phyloP scores from a whole-genome alignment of 768 basidiomycete species.

The Austroboletus eburneus region DNA sequence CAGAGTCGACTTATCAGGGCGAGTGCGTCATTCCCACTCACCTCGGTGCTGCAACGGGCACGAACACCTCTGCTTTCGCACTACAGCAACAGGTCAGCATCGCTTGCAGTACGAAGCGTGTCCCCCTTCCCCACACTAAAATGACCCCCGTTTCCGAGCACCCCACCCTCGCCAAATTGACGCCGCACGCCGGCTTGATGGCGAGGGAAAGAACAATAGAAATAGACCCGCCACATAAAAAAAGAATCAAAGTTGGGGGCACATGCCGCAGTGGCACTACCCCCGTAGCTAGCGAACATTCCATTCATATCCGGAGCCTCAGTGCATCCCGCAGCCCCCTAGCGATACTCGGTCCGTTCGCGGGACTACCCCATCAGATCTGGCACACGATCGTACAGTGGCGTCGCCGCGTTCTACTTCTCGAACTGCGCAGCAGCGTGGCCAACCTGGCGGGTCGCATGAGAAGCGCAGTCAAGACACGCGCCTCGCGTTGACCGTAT shows the following conservation, averaged over 20 bases:
- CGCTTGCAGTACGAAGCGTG: conserved; percentile 8
- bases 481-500: too few species aligned
- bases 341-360: conserved; percentile 1
- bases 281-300: conserved; percentile 10
- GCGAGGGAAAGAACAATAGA: neutral
- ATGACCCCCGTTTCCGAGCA: conserved; percentile 13
- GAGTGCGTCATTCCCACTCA: conserved; percentile 36
- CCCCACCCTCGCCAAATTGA: conserved; percentile 1
- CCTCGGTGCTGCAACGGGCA: conserved; percentile 85
- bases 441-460: too few species aligned
- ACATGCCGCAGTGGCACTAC: neutral
- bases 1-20: conserved; percentile 11
- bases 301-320: conserved; percentile 5
- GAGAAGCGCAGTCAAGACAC: too few species aligned
- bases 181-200: neutral
- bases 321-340: conserved; percentile 3
- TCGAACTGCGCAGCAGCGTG: too few species aligned
- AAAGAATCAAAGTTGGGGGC: neutral
- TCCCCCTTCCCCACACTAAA: conserved; percentile 13
- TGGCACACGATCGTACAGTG: conserved; percentile 8
- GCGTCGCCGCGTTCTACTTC: too few species aligned
- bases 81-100: conserved; percentile 36
- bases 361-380: conserved; percentile 7
- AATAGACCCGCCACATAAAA: neutral
- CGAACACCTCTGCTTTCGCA: conserved; percentile 79